Evolutionary conservation across 306 rosid species (phyloP).

Genomic region (Macrotyloma uniflorum): DNA sequence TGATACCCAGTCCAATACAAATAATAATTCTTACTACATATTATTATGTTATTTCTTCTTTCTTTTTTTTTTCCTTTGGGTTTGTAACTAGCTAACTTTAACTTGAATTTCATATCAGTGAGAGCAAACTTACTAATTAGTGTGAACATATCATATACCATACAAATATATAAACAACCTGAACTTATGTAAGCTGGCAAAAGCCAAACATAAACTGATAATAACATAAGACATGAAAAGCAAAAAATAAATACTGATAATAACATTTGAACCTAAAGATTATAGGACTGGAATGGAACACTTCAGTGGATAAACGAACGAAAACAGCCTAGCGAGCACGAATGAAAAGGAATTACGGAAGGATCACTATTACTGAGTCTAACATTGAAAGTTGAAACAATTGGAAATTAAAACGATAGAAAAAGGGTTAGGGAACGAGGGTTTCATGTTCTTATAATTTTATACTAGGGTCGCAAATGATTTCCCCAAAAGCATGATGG

Average conservation of each 20-base stretch:
- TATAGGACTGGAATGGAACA: neutral
- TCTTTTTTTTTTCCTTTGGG: no score
- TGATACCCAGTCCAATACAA: no score
- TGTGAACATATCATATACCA: neutral
- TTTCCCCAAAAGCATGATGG: neutral
- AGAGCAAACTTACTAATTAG: neutral
- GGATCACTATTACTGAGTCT: neutral
- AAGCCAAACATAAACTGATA: no score
- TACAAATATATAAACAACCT: neutral
- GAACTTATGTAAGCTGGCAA: neutral
- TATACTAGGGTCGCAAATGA: neutral
- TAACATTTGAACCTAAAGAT: neutral
- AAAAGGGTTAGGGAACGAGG: neutral
- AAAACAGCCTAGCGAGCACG: neutral
- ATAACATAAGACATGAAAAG: no score
- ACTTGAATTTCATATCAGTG: no score
- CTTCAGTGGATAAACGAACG: neutral
- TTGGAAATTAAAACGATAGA: neutral
- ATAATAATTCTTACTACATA: no score
- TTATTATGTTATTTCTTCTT: no score
- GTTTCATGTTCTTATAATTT: neutral
- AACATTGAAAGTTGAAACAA: neutral
- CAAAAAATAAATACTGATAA: neutral
- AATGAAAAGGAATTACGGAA: neutral
- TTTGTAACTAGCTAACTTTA: no score